A percentile compares a stretch with the other conserved stretches of the same genome.
Evolutionary conservation across 2,329 filamentous ascomycete genomes (phyloP).

Genomic region (Pseudohalonectria lignicola): DNA sequence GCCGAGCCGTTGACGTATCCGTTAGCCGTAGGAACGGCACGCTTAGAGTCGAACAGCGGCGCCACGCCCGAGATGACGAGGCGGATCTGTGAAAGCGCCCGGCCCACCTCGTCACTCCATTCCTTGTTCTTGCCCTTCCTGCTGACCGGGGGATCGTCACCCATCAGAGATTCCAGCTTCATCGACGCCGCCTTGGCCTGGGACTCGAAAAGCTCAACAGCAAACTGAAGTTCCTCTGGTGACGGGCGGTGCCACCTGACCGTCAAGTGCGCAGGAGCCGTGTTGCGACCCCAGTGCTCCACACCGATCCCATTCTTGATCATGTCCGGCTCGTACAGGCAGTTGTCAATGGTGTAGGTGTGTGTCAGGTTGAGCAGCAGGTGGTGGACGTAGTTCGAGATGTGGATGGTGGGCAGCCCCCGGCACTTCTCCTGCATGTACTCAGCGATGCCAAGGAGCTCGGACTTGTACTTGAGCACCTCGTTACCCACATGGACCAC

Average conservation of each 20-base stretch:
- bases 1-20: constrained; percentile 32
- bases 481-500: constrained; percentile 91
- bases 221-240: constrained; percentile 73
- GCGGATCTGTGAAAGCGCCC: constrained; percentile 77
- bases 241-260: constrained; percentile 88
- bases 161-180: constrained; percentile 68
- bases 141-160: constrained; percentile 70
- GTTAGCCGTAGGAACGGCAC: constrained; percentile 33
- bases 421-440: constrained; percentile 97
- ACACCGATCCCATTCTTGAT: constrained; percentile 61
- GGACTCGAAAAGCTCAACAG: constrained; percentile 76
- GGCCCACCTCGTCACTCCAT: constrained; percentile 93
- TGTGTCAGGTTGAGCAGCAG: constrained; percentile 88
- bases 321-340: constrained; percentile 72
- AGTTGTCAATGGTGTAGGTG: constrained; percentile 85
- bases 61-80: constrained; percentile 87
- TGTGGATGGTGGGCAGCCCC: constrained; percentile 86
- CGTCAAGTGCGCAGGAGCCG: constrained; percentile 62
- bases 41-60: constrained; percentile 73
- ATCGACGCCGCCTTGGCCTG: constrained; percentile 69
- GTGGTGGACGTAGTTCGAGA: constrained; percentile 97
- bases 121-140: constrained; percentile 94
- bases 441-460: constrained; percentile 80
- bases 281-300: constrained; percentile 74
- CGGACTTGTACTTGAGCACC: constrained; percentile 77